Conservation (phyloP, 495 filamentous ascomycete genomes). For the Margaritispora aquatica region DNA sequence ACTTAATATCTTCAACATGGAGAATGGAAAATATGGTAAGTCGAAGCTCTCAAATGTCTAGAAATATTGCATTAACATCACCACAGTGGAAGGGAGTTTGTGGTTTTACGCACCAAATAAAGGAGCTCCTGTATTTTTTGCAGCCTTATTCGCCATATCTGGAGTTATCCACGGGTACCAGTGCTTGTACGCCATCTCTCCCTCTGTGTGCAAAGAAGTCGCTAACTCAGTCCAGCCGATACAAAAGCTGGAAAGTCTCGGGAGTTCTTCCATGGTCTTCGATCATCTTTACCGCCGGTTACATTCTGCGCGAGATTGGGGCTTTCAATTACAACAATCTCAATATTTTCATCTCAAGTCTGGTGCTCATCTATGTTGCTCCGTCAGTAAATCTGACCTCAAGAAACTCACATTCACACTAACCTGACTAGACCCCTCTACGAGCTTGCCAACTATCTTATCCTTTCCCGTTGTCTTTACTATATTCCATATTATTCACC, state of each 20-base stretch:
- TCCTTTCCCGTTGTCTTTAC: conserved; percentile 69
- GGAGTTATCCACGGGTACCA: conserved; percentile 55
- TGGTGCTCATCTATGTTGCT: conserved; percentile 49
- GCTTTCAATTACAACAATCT: conserved; percentile 54
- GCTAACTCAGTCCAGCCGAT: conserved; percentile 20
- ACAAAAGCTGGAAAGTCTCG: conserved; percentile 45
- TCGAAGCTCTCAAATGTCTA: neutral
- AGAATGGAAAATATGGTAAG: conserved; percentile 31
- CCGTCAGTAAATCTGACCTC: conserved; percentile 31
- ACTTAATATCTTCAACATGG: no score
- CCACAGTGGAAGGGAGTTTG: conserved; percentile 42
- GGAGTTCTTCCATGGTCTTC: conserved; percentile 46
- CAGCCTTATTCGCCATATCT: conserved; percentile 55
- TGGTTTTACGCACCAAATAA: conserved; percentile 75
- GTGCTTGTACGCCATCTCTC: conserved; percentile 43
- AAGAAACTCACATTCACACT: conserved; percentile 1
- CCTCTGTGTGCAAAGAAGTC: neutral
- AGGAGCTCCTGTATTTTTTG: conserved; percentile 61
- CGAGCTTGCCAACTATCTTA: conserved; percentile 68
- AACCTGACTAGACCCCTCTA: conserved; percentile 53
- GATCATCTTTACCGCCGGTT: conserved; percentile 45
- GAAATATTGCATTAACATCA: neutral
- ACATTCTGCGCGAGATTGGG: conserved; percentile 47
- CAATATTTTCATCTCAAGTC: conserved; percentile 51
- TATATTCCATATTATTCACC: conserved; percentile 74